Evolutionary conservation across 2,329 filamentous ascomycete genomes (phyloP).

Genomic region (Exophiala calicioides): DNA sequence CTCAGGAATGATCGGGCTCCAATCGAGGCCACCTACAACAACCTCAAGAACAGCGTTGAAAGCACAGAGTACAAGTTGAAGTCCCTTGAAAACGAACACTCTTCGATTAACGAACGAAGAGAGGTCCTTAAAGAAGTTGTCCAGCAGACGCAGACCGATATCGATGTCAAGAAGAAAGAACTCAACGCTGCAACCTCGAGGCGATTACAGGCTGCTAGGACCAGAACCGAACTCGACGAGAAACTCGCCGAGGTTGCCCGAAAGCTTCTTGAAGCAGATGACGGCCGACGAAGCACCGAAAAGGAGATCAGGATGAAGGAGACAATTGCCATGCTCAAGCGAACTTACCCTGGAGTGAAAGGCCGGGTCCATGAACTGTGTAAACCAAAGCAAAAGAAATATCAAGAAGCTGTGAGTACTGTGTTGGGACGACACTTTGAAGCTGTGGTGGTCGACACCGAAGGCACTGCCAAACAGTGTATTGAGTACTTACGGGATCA

Average conservation of each 20-base stretch:
- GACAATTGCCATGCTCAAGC: conserved; percentile 80
- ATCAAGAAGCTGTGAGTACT: conserved; percentile 86
- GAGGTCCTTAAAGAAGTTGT: conserved; percentile 62
- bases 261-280: conserved; percentile 81
- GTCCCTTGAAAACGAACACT: conserved; percentile 71
- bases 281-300: conserved; percentile 80
- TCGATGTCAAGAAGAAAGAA: conserved; percentile 85
- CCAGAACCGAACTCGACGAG: conserved; percentile 85
- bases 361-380: conserved; percentile 89
- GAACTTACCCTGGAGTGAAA: conserved; percentile 87
- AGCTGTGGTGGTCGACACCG: conserved; percentile 89
- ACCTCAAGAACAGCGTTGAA: conserved; percentile 84
- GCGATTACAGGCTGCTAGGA: conserved; percentile 75
- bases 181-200: conserved; percentile 84
- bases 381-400: conserved; percentile 96
- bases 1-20: conserved; percentile 87
- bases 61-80: conserved; percentile 71
- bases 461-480: conserved; percentile 91
- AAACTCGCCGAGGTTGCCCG: conserved; percentile 79
- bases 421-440: conserved; percentile 93
- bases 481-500: conserved; percentile 93
- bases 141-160: conserved; percentile 71
- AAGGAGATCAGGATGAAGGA: conserved; percentile 78
- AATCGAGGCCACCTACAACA: conserved; percentile 87
- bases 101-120: conserved; percentile 68